phyloP scores from a whole-genome alignment of 768 basidiomycete species.

The Mycena vulgaris region DNA sequence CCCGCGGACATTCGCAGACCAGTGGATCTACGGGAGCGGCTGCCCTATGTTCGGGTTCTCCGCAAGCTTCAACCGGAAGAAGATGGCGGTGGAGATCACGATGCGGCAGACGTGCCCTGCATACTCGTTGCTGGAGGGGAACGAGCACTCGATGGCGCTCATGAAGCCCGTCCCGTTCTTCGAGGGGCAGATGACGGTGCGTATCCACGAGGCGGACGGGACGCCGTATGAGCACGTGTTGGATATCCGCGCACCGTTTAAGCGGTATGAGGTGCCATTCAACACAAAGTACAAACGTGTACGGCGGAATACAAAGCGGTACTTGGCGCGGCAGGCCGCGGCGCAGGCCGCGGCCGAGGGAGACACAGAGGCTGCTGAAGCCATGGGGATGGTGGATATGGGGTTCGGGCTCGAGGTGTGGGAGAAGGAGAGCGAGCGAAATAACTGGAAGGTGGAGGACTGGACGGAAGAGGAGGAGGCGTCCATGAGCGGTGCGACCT shows the following conservation, averaged over 20 bases:
- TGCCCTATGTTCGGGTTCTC: constrained; percentile 93
- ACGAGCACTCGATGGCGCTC: constrained; percentile 74
- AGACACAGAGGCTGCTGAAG: constrained; percentile 92
- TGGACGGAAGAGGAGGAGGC: constrained; percentile 98
- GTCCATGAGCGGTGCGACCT: constrained; percentile 94
- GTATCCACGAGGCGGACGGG: constrained; percentile 98
- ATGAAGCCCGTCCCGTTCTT: constrained; percentile 91
- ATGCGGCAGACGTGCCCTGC: constrained; percentile 94
- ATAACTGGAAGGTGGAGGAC: constrained; percentile 96
- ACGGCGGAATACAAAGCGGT: constrained; percentile 96
- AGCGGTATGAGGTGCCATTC: constrained; percentile 98
- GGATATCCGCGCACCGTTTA: constrained; percentile 88
- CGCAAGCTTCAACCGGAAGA: constrained; percentile 96
- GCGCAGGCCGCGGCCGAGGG: constrained; percentile 95
- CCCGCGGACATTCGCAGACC: constrained; percentile 92
- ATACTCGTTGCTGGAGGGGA: constrained; percentile 76
- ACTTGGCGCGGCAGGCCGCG: constrained; percentile 92
- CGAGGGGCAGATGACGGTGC: constrained; percentile 99
- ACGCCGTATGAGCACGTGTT: constrained; percentile 99
- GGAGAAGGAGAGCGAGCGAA: constrained; percentile 95
- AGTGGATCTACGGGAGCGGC: constrained; percentile 99
- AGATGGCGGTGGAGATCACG: constrained; percentile 97
- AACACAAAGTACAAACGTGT: constrained; percentile 99
- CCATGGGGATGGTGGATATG: constrained; percentile 95
- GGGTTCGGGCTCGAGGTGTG: constrained; percentile 94